These are phyloP conservation scores for Inonotus hispidus DNA, from an alignment of 1,284 basidiomycete genomes.

Conservation along the genomic window DNA sequence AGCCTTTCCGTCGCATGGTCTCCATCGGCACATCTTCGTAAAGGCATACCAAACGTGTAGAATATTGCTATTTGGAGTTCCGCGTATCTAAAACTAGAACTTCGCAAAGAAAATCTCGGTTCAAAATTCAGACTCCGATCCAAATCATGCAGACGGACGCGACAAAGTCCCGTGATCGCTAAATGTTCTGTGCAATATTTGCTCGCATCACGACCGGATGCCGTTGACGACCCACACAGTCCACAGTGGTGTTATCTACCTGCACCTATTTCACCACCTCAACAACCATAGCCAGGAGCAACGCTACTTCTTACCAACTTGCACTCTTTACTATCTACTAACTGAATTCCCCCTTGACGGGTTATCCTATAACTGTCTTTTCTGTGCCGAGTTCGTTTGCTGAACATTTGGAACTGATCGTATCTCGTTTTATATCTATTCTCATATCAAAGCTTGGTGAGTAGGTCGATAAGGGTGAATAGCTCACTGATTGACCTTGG, in stretches of 20 bases:
- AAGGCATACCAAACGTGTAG: too few species aligned
- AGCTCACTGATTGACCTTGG: too few species aligned
- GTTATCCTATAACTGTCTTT: neutral
- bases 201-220: conserved; percentile 4
- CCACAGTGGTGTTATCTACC: neutral
- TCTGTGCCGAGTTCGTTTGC: neutral
- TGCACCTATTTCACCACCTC: neutral
- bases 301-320: neutral
- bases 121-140: too few species aligned
- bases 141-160: too few species aligned
- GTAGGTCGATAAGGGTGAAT: too few species aligned
- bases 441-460: too few species aligned
- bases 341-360: conserved; percentile 7
- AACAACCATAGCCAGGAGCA: conserved; percentile 4
- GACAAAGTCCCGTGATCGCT: neutral
- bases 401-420: neutral
- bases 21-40: too few species aligned
- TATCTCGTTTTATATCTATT: too few species aligned
- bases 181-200: neutral
- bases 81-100: too few species aligned
- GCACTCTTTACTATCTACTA: neutral
- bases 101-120: too few species aligned
- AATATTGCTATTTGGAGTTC: too few species aligned
- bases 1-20: too few species aligned
- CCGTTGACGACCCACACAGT: neutral